phyloP scores from a whole-genome alignment of 2,329 filamentous ascomycete genomes.

The Tolypocladium sp. region DNA sequence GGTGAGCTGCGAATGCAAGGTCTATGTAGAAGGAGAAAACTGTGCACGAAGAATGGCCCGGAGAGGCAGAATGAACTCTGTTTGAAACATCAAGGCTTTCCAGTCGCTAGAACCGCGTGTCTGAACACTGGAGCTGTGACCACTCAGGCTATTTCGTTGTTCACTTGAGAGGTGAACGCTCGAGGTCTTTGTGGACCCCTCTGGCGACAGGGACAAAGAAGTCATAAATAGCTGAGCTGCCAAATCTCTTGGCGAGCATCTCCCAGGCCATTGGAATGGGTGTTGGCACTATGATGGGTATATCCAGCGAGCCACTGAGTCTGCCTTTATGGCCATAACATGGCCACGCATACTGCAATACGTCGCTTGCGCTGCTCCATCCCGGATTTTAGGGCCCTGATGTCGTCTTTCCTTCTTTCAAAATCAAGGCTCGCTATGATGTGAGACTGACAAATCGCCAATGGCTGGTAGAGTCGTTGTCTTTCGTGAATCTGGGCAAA shows the following conservation, averaged over 20 bases:
- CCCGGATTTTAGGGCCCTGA: not conserved
- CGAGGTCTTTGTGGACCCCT: not conserved
- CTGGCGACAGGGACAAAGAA: not conserved
- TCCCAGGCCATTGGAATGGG: not conserved
- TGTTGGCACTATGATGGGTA: not conserved
- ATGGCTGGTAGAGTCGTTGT: not conserved
- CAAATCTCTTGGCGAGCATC: not conserved
- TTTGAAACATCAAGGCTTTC: not conserved
- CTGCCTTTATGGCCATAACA: not conserved
- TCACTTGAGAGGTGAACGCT: not conserved
- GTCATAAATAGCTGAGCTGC: not conserved
- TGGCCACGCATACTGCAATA: not conserved
- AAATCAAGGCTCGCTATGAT: not conserved
- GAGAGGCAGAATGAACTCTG: not conserved
- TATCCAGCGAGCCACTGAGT: not conserved
- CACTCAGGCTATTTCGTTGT: not conserved
- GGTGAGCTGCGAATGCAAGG: not conserved
- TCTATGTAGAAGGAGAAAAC: conserved; percentile 1
- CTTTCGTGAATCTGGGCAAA: not conserved
- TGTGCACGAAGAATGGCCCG: not conserved
- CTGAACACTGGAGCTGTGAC: not conserved
- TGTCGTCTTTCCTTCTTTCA: not conserved
- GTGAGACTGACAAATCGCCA: not conserved
- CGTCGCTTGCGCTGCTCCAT: not conserved
- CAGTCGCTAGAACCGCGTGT: not conserved